Evolutionary conservation across 2,329 filamentous ascomycete genomes (phyloP), one percentile per base, ranked within the genome.

Genomic region (Neopestalotiopsis clavispora): DNA sequence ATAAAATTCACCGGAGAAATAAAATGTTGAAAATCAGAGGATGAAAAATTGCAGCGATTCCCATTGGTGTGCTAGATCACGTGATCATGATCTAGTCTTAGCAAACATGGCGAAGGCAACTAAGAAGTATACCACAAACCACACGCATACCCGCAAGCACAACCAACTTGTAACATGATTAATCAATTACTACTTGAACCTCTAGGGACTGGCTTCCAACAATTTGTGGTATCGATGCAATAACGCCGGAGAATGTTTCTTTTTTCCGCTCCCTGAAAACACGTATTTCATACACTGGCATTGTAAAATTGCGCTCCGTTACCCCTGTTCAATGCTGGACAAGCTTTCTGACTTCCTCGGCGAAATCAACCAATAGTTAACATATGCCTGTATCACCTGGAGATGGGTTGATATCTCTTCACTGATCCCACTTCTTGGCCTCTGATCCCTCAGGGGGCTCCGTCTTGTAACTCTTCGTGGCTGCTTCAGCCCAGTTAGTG

Each of bases 401-500:
- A 38, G 10, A 6, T 38, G 34, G 6, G 34, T 3, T 38, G 34
- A 1, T 10, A 38, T 38, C 34, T 10, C 23, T 42, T 68, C 69
- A 72, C 57, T 72, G 60, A 58, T 75, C 71, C 90, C 91, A 96
- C 77, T 91, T 90, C 85, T 92, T 95, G 2, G 89, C 90, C 79
- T 92, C 90, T 74, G 94, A 90, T 0, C 94, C 94, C 61, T 94
- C 91, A 0, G 94, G 94, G 9, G 94, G 92, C 45, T 84, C 81
- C 0, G 90, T 92, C 77, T 93, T 89, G 32, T 98, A 92, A 30
- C 83, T 91, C 20, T 89, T 89, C 71, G 85, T 87, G 65, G 89
- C 88, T 23, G 98, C 95, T 71, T 97, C 92, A 10, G 83, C 81
- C 96, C 96, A 99, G 78, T 95, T 94, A 0, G 96, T 99, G 80